These are phyloP conservation scores for Sclerotinia sclerotiorum DNA, from an alignment of 2,329 filamentous ascomycete genomes.

Conservation along the genomic window DNA sequence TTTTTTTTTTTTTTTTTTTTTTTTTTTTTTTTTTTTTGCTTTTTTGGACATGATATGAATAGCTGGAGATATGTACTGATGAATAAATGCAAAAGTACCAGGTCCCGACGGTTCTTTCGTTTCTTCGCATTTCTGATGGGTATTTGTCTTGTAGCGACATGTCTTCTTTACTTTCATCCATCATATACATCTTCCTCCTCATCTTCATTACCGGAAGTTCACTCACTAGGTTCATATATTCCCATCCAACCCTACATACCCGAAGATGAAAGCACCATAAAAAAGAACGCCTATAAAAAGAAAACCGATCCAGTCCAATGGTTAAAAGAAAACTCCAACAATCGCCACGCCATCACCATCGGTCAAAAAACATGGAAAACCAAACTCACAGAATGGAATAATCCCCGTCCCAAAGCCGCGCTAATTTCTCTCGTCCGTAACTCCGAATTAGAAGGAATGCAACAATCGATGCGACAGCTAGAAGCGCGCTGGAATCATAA, in stretches of 20 bases:
- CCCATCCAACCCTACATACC: background rate
- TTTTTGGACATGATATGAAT: background rate
- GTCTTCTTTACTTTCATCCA: background rate
- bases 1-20: no score
- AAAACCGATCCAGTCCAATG: slow-evolving; percentile 38
- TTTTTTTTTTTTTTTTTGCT: no score
- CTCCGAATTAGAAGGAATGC: slow-evolving; percentile 64
- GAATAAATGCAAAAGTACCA: background rate
- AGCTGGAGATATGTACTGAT: background rate
- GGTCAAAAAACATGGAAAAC: background rate
- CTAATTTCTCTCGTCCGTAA: slow-evolving; percentile 72
- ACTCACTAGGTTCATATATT: background rate
- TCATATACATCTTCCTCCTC: background rate
- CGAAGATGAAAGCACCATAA: no score
- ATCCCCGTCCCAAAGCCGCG: slow-evolving; percentile 41
- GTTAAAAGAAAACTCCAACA: slow-evolving; percentile 41
- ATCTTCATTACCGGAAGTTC: background rate
- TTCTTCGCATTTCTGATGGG: background rate
- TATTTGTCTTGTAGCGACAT: background rate
- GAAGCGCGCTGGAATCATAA: slow-evolving; percentile 78
- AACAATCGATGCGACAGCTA: slow-evolving; percentile 69
- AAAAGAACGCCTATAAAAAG: slow-evolving; percentile 15
- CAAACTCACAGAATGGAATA: background rate
- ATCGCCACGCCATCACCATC: slow-evolving; percentile 36
- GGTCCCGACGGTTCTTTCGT: background rate